Evolutionary conservation across 1,284 basidiomycete species (phyloP).

Genomic region (Sporisorium scitamineum): DNA sequence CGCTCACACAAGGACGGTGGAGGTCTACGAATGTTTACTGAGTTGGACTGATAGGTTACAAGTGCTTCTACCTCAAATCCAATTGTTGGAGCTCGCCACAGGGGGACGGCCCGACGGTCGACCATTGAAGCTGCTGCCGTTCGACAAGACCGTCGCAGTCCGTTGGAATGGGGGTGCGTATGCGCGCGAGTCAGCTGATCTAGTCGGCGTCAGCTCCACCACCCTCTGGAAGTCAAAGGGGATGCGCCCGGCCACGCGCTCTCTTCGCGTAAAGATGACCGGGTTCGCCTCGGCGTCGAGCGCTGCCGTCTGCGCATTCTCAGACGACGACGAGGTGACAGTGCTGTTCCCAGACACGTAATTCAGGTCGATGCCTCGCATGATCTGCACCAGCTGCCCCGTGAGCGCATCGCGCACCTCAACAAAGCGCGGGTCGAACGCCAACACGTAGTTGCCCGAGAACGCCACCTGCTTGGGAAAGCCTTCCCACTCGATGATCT

Average conservation of each 20-base stretch:
- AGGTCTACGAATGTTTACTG: background rate
- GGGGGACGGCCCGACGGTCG: slow-evolving; percentile 31
- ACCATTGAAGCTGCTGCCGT: slow-evolving; percentile 35
- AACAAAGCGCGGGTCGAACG: slow-evolving; percentile 91
- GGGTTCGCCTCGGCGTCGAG: slow-evolving; percentile 50
- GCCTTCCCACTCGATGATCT: slow-evolving; percentile 94
- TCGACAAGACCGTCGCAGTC: slow-evolving; percentile 35
- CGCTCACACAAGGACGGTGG: background rate
- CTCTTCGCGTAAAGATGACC: slow-evolving; percentile 49
- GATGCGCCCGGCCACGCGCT: slow-evolving; percentile 32
- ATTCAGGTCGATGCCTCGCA: slow-evolving; percentile 82
- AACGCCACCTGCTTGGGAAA: slow-evolving; percentile 77
- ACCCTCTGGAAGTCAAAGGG: slow-evolving; percentile 53
- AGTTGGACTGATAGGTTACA: background rate
- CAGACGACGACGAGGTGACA: slow-evolving; percentile 37
- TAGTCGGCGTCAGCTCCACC: slow-evolving; percentile 39
- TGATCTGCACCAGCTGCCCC: slow-evolving; percentile 88
- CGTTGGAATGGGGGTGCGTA: slow-evolving; percentile 36
- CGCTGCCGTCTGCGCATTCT: slow-evolving; percentile 29
- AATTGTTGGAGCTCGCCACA: slow-evolving; percentile 27
- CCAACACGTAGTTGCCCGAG: slow-evolving; percentile 87
- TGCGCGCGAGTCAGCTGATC: background rate
- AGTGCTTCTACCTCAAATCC: slow-evolving; percentile 27
- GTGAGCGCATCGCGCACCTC: slow-evolving; percentile 88
- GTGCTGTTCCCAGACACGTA: slow-evolving; percentile 75